Conservation (phyloP, 176 grass and related monocot species). For the Aegilops umbellulata region DNA sequence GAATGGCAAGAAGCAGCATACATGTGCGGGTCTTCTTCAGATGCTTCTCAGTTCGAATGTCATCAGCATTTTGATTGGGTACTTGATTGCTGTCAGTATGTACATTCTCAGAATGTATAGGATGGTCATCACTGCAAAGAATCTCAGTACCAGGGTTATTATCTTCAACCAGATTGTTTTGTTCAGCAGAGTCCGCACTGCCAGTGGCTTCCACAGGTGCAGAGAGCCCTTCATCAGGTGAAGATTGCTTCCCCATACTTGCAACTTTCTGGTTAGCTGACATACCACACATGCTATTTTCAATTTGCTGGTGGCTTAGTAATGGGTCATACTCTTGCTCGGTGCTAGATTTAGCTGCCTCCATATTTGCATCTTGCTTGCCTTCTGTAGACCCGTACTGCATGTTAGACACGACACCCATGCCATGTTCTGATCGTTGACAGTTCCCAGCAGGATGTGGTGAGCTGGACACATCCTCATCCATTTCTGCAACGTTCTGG, state of each 20-base stretch:
- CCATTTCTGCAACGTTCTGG: not conserved
- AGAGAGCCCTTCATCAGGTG: not conserved
- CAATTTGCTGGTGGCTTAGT: not conserved
- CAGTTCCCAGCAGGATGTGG: too few relatives aligned
- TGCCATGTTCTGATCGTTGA: not conserved
- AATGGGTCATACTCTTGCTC: not conserved
- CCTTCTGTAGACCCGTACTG: not conserved
- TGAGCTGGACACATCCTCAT: too few relatives aligned
- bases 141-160: not conserved
- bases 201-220: not conserved
- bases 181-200: not conserved
- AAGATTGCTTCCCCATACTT: not conserved
- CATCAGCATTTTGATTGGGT: not conserved
- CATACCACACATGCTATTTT: not conserved
- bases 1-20: conserved; percentile 44
- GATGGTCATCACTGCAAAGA: not conserved
- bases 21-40: conserved; percentile 34
- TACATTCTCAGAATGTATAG: not conserved
- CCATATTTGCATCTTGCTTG: not conserved
- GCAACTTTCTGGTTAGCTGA: not conserved
- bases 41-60: not conserved
- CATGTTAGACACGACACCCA: not conserved
- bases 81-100: not conserved
- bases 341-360: not conserved
- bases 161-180: not conserved